Conservation (phyloP, 2,329 filamentous ascomycete species). For the Calonectria pauciramosa region DNA sequence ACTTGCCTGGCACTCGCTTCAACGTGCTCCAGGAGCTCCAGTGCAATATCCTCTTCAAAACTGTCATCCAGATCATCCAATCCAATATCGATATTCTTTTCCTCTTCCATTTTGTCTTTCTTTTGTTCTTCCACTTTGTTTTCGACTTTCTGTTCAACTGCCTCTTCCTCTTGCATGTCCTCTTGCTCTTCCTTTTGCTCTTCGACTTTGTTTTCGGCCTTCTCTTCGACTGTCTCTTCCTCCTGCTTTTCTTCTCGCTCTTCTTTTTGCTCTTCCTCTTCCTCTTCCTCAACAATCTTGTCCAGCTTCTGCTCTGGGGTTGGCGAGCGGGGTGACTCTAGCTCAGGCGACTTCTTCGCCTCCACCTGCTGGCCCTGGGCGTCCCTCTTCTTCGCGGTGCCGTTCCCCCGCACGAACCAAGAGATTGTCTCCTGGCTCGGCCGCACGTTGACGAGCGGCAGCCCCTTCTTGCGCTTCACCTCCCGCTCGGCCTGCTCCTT, state of each 20-base stretch:
- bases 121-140: conserved; percentile 28
- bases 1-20: conserved; percentile 33
- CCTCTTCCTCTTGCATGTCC: neutral
- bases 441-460: conserved; percentile 67
- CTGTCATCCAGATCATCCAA: conserved; percentile 42
- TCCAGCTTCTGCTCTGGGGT: neutral
- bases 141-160: conserved; percentile 32
- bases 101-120: neutral
- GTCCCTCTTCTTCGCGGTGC: conserved; percentile 49
- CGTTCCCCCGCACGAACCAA: conserved; percentile 61
- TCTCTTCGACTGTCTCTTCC: conserved; percentile 1
- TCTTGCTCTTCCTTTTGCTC: neutral
- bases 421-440: conserved; percentile 72
- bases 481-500: conserved; percentile 65
- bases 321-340: neutral
- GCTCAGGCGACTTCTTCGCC: neutral
- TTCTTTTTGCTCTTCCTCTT: conserved; percentile 10
- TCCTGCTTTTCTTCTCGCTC: too few species aligned
- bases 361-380: conserved; percentile 34
- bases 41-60: conserved; percentile 44
- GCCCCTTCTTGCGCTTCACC: conserved; percentile 64
- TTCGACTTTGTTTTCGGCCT: conserved; percentile 3
- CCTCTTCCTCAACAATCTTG: conserved; percentile 14
- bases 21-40: conserved; percentile 42
- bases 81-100: conserved; percentile 2